These are phyloP conservation scores for Tylopilus sp. DNA, from an alignment of 768 basidiomycete genomes.

Conservation along the genomic window DNA sequence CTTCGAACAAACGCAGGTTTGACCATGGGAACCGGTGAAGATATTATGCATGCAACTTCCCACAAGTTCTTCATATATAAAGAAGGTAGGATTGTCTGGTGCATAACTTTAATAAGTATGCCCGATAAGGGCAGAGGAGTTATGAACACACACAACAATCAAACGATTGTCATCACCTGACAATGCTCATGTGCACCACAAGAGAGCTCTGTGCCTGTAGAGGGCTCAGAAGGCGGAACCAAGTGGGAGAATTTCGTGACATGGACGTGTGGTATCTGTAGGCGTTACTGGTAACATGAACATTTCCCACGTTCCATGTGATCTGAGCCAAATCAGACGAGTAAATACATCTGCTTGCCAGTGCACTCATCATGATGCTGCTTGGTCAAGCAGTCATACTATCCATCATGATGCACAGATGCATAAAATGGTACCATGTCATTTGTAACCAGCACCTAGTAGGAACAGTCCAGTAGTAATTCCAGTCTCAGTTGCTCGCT, in stretches of 20 bases:
- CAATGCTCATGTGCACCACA: neutral
- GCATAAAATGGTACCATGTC: too few relatives aligned
- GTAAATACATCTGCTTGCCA: too few relatives aligned
- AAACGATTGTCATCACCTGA: neutral
- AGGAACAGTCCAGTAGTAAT: too few relatives aligned
- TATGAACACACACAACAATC: neutral
- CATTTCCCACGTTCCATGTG: neutral
- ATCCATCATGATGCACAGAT: too few relatives aligned
- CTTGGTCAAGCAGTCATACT: too few relatives aligned
- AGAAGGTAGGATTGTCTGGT: neutral
- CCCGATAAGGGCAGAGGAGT: neutral
- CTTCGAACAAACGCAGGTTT: neutral
- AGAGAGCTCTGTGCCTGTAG: neutral
- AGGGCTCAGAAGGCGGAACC: too few relatives aligned
- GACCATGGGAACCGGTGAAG: neutral
- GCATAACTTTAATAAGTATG: neutral
- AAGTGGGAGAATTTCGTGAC: too few relatives aligned
- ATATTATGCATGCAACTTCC: neutral
- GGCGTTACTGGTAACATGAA: neutral
- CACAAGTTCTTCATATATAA: neutral
- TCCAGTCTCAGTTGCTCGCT: too few relatives aligned
- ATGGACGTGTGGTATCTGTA: neutral
- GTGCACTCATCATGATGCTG: too few relatives aligned
- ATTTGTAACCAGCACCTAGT: too few relatives aligned
- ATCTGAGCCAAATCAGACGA: neutral